These are phyloP conservation scores for Entomophthora muscae DNA, from an alignment of 371 early-diverging fungal genomes.

Conservation along the genomic window DNA sequence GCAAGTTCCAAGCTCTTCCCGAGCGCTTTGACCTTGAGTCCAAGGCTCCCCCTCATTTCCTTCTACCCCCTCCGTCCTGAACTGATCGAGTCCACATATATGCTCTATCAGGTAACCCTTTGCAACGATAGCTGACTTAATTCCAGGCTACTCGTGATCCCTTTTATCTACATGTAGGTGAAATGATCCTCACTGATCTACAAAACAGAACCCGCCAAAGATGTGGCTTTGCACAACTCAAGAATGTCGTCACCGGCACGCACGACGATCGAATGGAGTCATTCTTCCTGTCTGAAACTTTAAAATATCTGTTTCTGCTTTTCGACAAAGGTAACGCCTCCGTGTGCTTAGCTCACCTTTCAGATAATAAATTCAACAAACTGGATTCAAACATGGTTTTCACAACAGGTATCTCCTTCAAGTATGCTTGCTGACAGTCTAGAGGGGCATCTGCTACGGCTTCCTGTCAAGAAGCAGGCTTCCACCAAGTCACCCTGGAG, in stretches of 20 bases:
- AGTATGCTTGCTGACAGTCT: neutral
- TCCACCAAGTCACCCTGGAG: neutral
- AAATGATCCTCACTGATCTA: slow-evolving; percentile 63
- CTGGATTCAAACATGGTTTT: slow-evolving; percentile 64
- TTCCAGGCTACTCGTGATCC: slow-evolving; percentile 68
- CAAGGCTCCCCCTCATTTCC: slow-evolving; percentile 33
- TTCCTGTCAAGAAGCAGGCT: slow-evolving; percentile 16
- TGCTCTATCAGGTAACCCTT: slow-evolving; percentile 47
- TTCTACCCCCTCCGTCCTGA: slow-evolving; percentile 86
- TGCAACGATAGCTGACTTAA: neutral
- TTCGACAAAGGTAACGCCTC: slow-evolving; percentile 41
- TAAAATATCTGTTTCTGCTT: slow-evolving; percentile 82
- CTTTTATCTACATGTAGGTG: slow-evolving; percentile 78
- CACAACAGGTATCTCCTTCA: slow-evolving; percentile 40
- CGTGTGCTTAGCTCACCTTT: slow-evolving; percentile 7
- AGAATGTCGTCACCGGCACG: slow-evolving; percentile 37
- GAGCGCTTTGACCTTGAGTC: slow-evolving; percentile 63
- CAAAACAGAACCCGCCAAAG: slow-evolving; percentile 41
- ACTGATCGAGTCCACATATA: slow-evolving; percentile 83
- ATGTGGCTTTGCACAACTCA: slow-evolving; percentile 74
- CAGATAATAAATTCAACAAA: slow-evolving; percentile 29
- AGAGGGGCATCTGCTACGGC: slow-evolving; percentile 60
- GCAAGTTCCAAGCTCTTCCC: slow-evolving; percentile 60
- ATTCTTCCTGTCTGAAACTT: slow-evolving; percentile 83
- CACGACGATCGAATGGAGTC: slow-evolving; percentile 86